A percentile compares a stretch with the other conserved stretches of the same genome.
These are phyloP conservation scores for Achaetomiella virescens DNA, from an alignment of 495 filamentous ascomycete genomes.

Conservation along the genomic window DNA sequence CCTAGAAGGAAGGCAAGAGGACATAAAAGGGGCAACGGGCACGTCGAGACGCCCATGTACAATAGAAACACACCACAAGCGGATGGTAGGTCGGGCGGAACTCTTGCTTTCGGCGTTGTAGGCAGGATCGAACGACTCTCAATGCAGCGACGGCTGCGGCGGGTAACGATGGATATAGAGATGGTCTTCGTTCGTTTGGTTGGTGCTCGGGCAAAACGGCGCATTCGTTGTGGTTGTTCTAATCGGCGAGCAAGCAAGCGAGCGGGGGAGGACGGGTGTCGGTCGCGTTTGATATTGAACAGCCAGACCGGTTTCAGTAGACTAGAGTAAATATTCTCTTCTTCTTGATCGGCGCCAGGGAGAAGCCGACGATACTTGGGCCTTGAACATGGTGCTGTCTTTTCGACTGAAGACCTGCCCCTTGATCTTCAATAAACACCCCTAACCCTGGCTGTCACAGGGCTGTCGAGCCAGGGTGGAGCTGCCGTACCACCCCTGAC, in stretches of 20 bases:
- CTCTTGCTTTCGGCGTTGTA: constrained; percentile 11
- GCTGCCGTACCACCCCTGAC: too few relatives aligned
- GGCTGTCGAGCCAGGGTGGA: too few relatives aligned
- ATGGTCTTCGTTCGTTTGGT: neutral
- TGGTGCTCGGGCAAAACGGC: neutral
- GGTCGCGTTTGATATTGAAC: neutral
- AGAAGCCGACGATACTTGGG: too few relatives aligned
- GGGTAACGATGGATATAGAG: constrained; percentile 5
- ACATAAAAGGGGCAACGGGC: neutral
- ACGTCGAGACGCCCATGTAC: constrained; percentile 1
- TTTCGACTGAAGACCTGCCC: too few relatives aligned
- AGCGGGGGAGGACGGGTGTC: neutral
- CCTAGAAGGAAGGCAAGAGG: too few relatives aligned
- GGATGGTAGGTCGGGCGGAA: constrained; percentile 1
- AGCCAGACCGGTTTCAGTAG: neutral
- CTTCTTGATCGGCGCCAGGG: neutral
- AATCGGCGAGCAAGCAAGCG: neutral
- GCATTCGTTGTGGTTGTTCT: neutral
- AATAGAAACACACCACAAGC: neutral
- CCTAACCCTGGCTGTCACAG: too few relatives aligned
- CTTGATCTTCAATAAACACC: too few relatives aligned
- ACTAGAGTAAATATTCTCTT: constrained; percentile 5
- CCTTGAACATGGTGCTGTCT: neutral
- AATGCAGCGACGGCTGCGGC: constrained; percentile 9
- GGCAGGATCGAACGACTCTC: constrained; percentile 1